Evolutionary conservation across 1,284 basidiomycete species (phyloP).

Genomic region (Pseudozyma hubeiensis): DNA sequence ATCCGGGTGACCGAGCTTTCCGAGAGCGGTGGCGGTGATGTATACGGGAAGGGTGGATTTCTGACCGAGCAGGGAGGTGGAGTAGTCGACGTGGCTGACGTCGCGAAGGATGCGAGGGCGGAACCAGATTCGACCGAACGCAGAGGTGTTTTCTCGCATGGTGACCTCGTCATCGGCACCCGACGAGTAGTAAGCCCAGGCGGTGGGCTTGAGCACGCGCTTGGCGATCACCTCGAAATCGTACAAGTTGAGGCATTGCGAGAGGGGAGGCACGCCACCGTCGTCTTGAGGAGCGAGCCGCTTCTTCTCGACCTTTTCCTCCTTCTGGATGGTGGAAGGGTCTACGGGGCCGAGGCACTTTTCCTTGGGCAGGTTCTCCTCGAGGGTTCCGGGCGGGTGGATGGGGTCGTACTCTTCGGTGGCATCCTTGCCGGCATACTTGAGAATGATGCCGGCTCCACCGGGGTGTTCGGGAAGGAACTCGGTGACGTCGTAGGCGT

Average conservation of each 20-base stretch:
- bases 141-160: slow-evolving; percentile 83
- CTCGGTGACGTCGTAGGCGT: slow-evolving; percentile 83
- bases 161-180: slow-evolving; percentile 73
- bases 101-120: slow-evolving; percentile 86
- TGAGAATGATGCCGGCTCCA: slow-evolving; percentile 76
- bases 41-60: slow-evolving; percentile 71
- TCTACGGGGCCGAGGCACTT: slow-evolving; percentile 65
- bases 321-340: slow-evolving; percentile 49
- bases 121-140: slow-evolving; percentile 94
- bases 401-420: slow-evolving; percentile 71
- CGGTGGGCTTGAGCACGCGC: slow-evolving; percentile 61
- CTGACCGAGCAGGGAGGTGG: slow-evolving; percentile 49
- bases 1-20: slow-evolving; percentile 88
- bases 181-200: slow-evolving; percentile 68
- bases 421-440: slow-evolving; percentile 82
- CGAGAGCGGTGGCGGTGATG: slow-evolving; percentile 85
- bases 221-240: slow-evolving; percentile 79
- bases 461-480: slow-evolving; percentile 83
- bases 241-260: slow-evolving; percentile 84
- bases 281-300: slow-evolving; percentile 37
- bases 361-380: slow-evolving; percentile 63
- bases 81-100: slow-evolving; percentile 82
- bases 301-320: slow-evolving; percentile 21
- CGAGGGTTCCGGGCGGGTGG: slow-evolving; percentile 66
- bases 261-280: slow-evolving; percentile 74